These are phyloP conservation scores for Biscogniauxia marginata DNA, from an alignment of 2,329 filamentous ascomycete genomes.

Conservation along the genomic window DNA sequence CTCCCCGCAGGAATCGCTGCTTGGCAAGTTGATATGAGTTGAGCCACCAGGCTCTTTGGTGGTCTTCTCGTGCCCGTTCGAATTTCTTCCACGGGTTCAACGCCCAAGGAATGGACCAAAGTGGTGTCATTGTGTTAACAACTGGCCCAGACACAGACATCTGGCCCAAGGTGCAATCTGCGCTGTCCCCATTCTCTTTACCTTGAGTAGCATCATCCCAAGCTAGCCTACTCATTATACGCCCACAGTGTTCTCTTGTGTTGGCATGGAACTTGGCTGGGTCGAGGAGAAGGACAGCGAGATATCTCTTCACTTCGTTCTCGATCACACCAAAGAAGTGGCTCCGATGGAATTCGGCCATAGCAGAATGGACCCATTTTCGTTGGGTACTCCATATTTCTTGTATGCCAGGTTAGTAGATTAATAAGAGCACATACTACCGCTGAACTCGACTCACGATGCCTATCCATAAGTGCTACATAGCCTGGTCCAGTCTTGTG, in stretches of 20 bases:
- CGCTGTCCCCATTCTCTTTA: constrained; percentile 44
- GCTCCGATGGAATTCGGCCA: constrained; percentile 39
- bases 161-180: constrained; percentile 46
- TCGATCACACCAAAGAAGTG: constrained; percentile 51
- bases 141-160: constrained; percentile 53
- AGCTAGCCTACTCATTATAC: constrained; percentile 49
- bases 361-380: constrained; percentile 52
- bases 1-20: constrained; percentile 38
- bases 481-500: constrained; percentile 49
- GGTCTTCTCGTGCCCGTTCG: constrained; percentile 43
- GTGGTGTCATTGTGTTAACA: constrained; percentile 48
- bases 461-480: constrained; percentile 50
- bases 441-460: constrained; percentile 36
- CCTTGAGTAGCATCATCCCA: constrained; percentile 51
- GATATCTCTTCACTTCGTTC: constrained; percentile 43
- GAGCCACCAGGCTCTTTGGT: constrained; percentile 47
- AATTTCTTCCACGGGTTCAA: constrained; percentile 49
- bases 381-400: constrained; percentile 49
- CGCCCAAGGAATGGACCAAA: constrained; percentile 44
- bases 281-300: constrained; percentile 46
- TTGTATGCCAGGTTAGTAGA: constrained; percentile 16
- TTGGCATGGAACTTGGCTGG: constrained; percentile 45
- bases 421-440: too few species aligned
- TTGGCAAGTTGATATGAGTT: constrained; percentile 41
- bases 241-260: constrained; percentile 49